Evolutionary conservation across 345 rosid species (phyloP), one percentile per base, ranked within the genome.

Genomic region (Eucalyptus sideroxylon): DNA sequence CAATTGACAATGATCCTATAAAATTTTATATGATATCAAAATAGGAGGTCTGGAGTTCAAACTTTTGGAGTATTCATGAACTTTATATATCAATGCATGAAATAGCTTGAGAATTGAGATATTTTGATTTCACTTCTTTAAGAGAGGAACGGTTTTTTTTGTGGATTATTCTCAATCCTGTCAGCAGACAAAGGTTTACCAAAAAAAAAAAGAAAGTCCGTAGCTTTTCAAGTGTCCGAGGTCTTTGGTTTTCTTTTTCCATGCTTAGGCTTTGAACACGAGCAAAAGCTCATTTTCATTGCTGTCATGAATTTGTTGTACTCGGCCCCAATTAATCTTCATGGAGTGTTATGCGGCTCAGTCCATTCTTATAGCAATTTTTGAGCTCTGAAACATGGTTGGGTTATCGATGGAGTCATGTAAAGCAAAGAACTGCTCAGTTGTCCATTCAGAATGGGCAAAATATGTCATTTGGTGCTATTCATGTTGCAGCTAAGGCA

Each of bases 11-110:
- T 59, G 15, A 6, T 59, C 0, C 4, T 1, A 16, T 59, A 11
- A 26, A 56, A 56, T 26, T 6, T 59, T 7, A 26, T 2, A 12
- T 60, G 1, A 11, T 27, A 5, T 26, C 2, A 60, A 3, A 60
- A 0, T 26, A 1, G 0, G 17, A 62, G 30, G 0, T 17, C 9
- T 51, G 1, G 0, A 51, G 0, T 51, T 17, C 1, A 1, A 0
- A 51, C 17, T 51, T 3, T 0, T 3, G 2, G 8, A 17, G 9
- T 62, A 30, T 30, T 62, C 1, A 14, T 62, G 72, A 62, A 62
- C 3, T 62, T 14, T 62, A 62, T 23, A 56, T 30, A 4, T 62
- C 34, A 30, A n/a, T 30, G 1, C 0, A 0, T 30, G 17, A n/a
- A 1, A 4, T 6, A 8, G 0, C 72, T 62, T 30, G 3, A 11